Conservation (phyloP, 805 yeast genomes). For the Lachancea dasiensis region DNA sequence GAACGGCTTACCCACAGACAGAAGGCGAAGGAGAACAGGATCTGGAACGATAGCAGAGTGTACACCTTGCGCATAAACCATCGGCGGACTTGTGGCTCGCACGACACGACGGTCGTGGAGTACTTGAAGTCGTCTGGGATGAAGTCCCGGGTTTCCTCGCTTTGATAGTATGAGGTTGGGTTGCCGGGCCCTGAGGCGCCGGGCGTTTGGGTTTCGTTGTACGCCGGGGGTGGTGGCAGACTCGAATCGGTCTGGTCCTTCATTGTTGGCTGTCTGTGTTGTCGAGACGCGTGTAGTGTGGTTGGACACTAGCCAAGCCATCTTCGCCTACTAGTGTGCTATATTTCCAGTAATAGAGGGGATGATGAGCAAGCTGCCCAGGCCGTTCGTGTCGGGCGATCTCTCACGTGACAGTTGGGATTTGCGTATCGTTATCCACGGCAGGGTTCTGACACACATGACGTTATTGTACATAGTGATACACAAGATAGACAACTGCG, state of each 20-base stretch:
- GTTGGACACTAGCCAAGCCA: too few species aligned
- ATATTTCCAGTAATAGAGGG: too few species aligned
- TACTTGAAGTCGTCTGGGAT: slow-evolving; percentile 78
- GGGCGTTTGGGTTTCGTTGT: slow-evolving; percentile 5
- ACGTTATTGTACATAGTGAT: too few species aligned
- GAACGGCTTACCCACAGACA: slow-evolving; percentile 19
- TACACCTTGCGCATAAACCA: slow-evolving; percentile 76
- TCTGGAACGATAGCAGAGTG: slow-evolving; percentile 58
- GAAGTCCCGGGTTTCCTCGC: slow-evolving; percentile 15
- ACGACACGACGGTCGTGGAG: slow-evolving; percentile 67
- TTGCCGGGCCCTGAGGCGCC: slow-evolving; percentile 3
- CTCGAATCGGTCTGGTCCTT: slow-evolving; percentile 1
- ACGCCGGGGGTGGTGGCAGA: slow-evolving; percentile 10
- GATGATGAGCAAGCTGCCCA: too few species aligned
- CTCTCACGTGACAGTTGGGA: too few species aligned
- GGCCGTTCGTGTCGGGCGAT: too few species aligned
- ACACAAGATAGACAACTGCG: too few species aligned
- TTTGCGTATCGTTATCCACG: too few species aligned
- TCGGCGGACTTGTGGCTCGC: slow-evolving; percentile 70
- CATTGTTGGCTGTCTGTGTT: neutral
- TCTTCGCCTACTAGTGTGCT: too few species aligned
- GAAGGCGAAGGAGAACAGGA: slow-evolving; percentile 49
- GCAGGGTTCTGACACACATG: too few species aligned
- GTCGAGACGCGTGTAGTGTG: too few species aligned
- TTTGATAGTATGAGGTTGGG: slow-evolving; percentile 9